Percentiles rank a stretch among this genome's conserved stretches.
Evolutionary conservation across 345 rosid genomes (phyloP).

Genomic region (Eucalyptus pumila): DNA sequence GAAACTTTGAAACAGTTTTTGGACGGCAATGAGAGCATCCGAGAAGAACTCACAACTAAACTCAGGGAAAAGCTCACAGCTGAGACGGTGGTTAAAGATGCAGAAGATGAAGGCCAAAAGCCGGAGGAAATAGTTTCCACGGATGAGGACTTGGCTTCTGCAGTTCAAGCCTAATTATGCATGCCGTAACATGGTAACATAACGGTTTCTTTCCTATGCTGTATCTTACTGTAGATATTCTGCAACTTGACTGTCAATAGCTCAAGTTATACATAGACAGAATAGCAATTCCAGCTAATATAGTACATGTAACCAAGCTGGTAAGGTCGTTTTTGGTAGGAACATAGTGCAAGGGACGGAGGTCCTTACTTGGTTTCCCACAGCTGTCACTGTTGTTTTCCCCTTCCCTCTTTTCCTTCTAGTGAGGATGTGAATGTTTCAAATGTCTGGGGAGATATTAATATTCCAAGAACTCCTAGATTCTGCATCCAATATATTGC

Average conservation of each 20-base stretch:
- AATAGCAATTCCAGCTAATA: neutral
- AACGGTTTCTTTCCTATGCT: neutral
- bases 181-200: neutral
- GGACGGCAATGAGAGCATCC: conserved; percentile 19
- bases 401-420: neutral
- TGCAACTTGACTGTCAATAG: neutral
- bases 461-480: neutral
- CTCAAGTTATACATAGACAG: neutral
- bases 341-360: neutral
- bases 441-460: neutral
- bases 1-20: conserved; percentile 61
- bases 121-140: conserved; percentile 13
- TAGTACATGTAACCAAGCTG: neutral
- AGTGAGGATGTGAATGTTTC: neutral
- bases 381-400: neutral
- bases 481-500: neutral
- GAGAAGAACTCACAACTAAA: conserved; percentile 50
- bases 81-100: neutral
- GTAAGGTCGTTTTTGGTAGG: neutral
- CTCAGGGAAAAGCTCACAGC: conserved; percentile 49
- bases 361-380: neutral
- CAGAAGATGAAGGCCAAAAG: conserved; percentile 15
- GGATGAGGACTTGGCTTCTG: conserved; percentile 61
- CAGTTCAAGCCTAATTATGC: conserved; percentile 33
- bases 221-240: neutral